Percentiles rank a stretch among this genome's conserved stretches.
These are phyloP conservation scores for Trypanosoma rangeli DNA, from an alignment of 208 protist species.

Conservation along the genomic window DNA sequence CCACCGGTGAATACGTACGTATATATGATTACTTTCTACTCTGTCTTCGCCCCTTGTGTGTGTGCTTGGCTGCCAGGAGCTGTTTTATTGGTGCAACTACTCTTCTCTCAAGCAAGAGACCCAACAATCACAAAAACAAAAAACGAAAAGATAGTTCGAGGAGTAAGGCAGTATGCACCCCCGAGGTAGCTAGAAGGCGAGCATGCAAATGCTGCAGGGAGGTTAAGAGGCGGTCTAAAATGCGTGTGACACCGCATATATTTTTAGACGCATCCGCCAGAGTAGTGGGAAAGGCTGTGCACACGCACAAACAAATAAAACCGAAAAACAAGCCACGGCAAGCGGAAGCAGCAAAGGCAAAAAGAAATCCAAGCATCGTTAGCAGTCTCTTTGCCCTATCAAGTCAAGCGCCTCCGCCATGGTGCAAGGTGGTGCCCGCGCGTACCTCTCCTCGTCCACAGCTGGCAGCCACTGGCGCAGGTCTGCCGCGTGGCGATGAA, in stretches of 20 bases:
- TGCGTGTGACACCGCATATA: no score
- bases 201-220: no score
- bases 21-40: neutral
- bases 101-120: neutral
- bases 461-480: slow-evolving; percentile 86
- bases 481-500: slow-evolving; percentile 75
- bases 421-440: slow-evolving; percentile 42
- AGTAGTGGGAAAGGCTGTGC: neutral
- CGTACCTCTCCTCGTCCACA: slow-evolving; percentile 72
- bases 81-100: no score
- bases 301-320: neutral
- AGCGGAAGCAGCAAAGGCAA: slow-evolving; percentile 18
- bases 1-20: neutral
- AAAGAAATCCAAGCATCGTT: neutral
- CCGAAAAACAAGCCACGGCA: slow-evolving; percentile 5
- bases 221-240: no score
- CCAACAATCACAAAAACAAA: neutral
- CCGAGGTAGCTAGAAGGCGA: no score
- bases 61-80: no score
- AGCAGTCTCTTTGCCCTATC: neutral
- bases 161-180: no score
- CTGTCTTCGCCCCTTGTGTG: no score
- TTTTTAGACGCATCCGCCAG: no score
- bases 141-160: no score
- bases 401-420: slow-evolving; percentile 39